Evolutionary conservation across 2,329 filamentous ascomycete genomes (phyloP).

Genomic region (Conoideocrella luteorostrata): DNA sequence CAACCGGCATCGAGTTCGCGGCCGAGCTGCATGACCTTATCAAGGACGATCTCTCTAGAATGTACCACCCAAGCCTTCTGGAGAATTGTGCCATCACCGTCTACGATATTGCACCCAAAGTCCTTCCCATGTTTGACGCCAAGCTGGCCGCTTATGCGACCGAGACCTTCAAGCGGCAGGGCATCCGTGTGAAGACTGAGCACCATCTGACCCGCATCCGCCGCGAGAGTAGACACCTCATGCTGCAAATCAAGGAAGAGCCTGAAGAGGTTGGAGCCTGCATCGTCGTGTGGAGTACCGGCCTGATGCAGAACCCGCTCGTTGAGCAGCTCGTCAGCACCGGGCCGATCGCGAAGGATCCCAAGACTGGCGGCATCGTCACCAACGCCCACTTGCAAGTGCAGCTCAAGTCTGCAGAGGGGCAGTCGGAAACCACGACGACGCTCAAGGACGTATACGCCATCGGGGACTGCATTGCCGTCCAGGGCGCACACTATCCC

Average conservation of each 20-base stretch:
- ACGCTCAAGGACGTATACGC: slow-evolving; percentile 60
- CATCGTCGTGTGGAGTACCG: slow-evolving; percentile 70
- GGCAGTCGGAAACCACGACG: slow-evolving; percentile 17
- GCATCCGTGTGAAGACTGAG: slow-evolving; percentile 63
- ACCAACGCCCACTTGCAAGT: slow-evolving; percentile 60
- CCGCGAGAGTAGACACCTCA: slow-evolving; percentile 41
- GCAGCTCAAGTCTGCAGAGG: slow-evolving; percentile 34
- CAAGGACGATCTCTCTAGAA: slow-evolving; percentile 56
- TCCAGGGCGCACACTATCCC: slow-evolving; percentile 50
- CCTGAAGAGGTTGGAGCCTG: slow-evolving; percentile 61
- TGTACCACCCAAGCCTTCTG: slow-evolving; percentile 61
- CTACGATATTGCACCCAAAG: slow-evolving; percentile 71
- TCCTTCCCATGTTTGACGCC: slow-evolving; percentile 73
- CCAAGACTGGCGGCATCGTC: slow-evolving; percentile 54
- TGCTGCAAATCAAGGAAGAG: slow-evolving; percentile 59
- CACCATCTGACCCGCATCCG: slow-evolving; percentile 58
- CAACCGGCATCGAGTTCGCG: slow-evolving; percentile 67
- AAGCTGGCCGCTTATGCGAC: slow-evolving; percentile 64
- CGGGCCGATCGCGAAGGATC: slow-evolving; percentile 35
- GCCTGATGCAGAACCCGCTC: slow-evolving; percentile 72
- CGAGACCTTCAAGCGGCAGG: slow-evolving; percentile 58
- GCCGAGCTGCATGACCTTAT: slow-evolving; percentile 72
- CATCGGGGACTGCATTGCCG: slow-evolving; percentile 63
- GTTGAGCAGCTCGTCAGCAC: slow-evolving; percentile 51
- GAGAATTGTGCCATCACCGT: slow-evolving; percentile 60